Evolutionary conservation across 768 basidiomycete genomes (phyloP).

Genomic region (Lactarius akahatsu): DNA sequence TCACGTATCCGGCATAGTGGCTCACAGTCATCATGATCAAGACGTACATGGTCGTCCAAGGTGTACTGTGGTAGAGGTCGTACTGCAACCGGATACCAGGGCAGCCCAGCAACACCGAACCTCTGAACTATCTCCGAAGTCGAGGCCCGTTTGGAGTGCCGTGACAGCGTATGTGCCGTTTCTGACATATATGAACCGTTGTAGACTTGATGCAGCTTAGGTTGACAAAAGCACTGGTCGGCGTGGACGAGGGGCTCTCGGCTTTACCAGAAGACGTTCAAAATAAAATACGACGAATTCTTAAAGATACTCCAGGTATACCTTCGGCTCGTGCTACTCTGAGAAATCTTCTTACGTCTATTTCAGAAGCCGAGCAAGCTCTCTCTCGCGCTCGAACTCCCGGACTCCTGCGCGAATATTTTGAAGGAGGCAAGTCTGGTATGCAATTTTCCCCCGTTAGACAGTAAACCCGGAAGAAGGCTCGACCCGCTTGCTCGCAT

Average conservation of each 20-base stretch:
- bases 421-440: slow-evolving; percentile 22
- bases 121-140: slow-evolving; percentile 13
- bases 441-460: background rate
- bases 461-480: background rate
- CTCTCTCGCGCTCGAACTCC: background rate
- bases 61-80: slow-evolving; percentile 17
- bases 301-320: slow-evolving; percentile 6
- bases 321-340: background rate
- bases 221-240: slow-evolving; percentile 5
- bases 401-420: slow-evolving; percentile 6
- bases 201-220: slow-evolving; percentile 1
- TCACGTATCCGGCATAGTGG: slow-evolving; percentile 15
- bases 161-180: slow-evolving; percentile 6
- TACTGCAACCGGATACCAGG: background rate
- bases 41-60: slow-evolving; percentile 20
- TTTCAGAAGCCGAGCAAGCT: background rate
- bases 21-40: slow-evolving; percentile 14
- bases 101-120: background rate
- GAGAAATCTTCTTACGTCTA: background rate
- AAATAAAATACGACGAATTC: slow-evolving; percentile 9
- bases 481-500: slow-evolving; percentile 13
- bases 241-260: background rate
- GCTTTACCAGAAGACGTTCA: background rate
- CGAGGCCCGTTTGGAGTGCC: slow-evolving; percentile 18
- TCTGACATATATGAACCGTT: background rate